Evolutionary conservation across 306 rosid genomes (phyloP).

Genomic region (Oemleria cerasiformis): DNA sequence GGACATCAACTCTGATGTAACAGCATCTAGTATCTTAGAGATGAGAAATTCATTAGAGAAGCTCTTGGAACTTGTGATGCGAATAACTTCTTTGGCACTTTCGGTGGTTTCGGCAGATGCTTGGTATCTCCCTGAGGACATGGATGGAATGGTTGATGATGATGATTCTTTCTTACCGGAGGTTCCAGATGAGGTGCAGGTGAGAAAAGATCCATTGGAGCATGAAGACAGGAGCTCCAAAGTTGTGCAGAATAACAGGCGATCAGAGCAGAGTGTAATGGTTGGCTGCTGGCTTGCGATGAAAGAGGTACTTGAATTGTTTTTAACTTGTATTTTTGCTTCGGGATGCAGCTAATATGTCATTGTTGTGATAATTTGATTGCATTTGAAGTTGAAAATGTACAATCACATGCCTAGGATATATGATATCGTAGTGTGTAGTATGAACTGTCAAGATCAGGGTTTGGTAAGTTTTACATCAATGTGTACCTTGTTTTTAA

Average conservation of each 20-base stretch:
- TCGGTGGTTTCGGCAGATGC: conserved; percentile 99
- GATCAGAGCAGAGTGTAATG: conserved; percentile 89
- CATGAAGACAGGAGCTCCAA: conserved; percentile 44
- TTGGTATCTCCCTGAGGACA: conserved; percentile 86
- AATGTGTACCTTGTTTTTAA: conserved; percentile 8
- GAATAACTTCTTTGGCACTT: conserved; percentile 85
- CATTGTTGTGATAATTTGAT: conserved; percentile 8
- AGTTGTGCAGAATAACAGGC: conserved; percentile 40
- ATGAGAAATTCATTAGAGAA: conserved; percentile 61
- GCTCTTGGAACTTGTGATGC: conserved; percentile 74
- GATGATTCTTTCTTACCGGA: conserved; percentile 62
- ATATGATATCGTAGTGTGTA: neutral
- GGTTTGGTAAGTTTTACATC: neutral
- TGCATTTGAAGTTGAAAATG: neutral
- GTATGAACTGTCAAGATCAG: neutral
- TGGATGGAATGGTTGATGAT: conserved; percentile 71
- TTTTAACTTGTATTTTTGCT: conserved; percentile 8
- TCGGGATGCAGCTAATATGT: conserved; percentile 6
- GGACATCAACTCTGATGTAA: conserved; percentile 68
- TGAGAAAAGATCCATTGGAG: conserved; percentile 37
- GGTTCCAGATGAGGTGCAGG: conserved; percentile 47
- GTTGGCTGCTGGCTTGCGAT: conserved; percentile 99
- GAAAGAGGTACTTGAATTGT: conserved; percentile 76
- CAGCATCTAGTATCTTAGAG: conserved; percentile 47
- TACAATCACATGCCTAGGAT: neutral